Evolutionary conservation across 2,329 filamentous ascomycete species (phyloP), one percentile per base, ranked within the genome.

Genomic region (Beauveria sp.): DNA sequence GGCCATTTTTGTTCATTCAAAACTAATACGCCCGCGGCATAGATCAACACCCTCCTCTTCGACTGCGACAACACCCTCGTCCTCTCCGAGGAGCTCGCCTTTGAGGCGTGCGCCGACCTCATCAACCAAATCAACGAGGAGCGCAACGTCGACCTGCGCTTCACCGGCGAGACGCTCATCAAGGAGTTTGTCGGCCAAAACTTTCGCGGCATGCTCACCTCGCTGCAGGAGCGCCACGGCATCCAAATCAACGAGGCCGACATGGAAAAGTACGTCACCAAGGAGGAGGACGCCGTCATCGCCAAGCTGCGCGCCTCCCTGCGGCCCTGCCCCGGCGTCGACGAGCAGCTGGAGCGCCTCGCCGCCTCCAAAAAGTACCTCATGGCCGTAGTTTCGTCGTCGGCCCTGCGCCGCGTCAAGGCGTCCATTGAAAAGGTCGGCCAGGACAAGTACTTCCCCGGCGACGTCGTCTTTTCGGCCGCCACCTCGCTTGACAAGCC

Each of bases 51-150:
- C 65, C 79, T 91, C 70, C 82, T 91, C 68, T 89, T 91, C 74
- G 88, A 91, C 75, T 87, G 84, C 76, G 84, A 96, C 84, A 96
- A 96, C 83, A 96, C 92, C 65, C 90, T 96, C 73, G 91, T 94
- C 73, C 85, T 94, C 69, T 96, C 91, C 59, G 92, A 96, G 80
- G 87, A 90, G 70, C 83, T 96, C 68, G 92, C 92, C 72, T 96
- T 96, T 74, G 90, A 93, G 77, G 92, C 90, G 67, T 96, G 91
- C 76, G 90, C 92, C 70, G 89, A 90, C 63, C 86, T 96, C 66
- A 88, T 91, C 80, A 96, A 96, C 78, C 81, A 91, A 75, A 90
- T 96, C 73, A 85, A 93, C 72, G 80, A 82, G 68, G 82, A 83
- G 70, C 82, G 88, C 70, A 77, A 80, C 68, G 79, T 91, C 63